Evolutionary conservation across 2,329 filamentous ascomycete genomes (phyloP).

Genomic region (Aureobasidium sp.): DNA sequence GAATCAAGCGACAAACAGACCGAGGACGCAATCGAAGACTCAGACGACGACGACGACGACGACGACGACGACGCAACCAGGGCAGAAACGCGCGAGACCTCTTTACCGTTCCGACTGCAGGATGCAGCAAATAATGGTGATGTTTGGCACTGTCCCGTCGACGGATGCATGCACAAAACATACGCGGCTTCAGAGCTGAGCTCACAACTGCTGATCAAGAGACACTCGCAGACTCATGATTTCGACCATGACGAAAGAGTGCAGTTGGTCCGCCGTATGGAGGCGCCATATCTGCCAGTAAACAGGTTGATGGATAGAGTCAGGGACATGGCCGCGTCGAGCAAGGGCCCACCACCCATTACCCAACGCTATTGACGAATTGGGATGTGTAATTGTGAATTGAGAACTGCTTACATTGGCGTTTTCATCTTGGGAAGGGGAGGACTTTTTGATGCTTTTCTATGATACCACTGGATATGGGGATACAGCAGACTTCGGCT

Average conservation of each 20-base stretch:
- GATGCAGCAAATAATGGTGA: slow-evolving; percentile 27
- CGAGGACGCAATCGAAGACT: slow-evolving; percentile 1
- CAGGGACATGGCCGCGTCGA: slow-evolving; percentile 31
- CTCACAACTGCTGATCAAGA: slow-evolving; percentile 48
- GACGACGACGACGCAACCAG: not conserved
- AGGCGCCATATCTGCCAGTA: slow-evolving; percentile 39
- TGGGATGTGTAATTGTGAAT: not conserved
- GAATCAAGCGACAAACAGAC: slow-evolving; percentile 10
- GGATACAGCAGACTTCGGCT: not conserved
- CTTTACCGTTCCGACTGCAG: not conserved
- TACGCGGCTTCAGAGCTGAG: slow-evolving; percentile 51
- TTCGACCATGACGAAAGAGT: slow-evolving; percentile 45
- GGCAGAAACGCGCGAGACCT: not conserved
- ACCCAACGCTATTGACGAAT: slow-evolving; percentile 14
- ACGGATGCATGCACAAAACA: slow-evolving; percentile 56
- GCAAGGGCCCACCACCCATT: slow-evolving; percentile 10
- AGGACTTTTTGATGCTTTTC: slow-evolving; percentile 1
- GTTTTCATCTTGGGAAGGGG: not conserved
- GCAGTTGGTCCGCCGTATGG: slow-evolving; percentile 48
- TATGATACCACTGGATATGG: slow-evolving; percentile 10
- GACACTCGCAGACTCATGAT: slow-evolving; percentile 56
- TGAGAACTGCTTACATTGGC: not conserved
- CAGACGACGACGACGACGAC: not conserved
- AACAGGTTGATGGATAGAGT: slow-evolving; percentile 40
- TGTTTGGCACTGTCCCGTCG: slow-evolving; percentile 58